phyloP scores from a whole-genome alignment of 2,329 filamentous ascomycete genomes.

The Bertia moriformis region DNA sequence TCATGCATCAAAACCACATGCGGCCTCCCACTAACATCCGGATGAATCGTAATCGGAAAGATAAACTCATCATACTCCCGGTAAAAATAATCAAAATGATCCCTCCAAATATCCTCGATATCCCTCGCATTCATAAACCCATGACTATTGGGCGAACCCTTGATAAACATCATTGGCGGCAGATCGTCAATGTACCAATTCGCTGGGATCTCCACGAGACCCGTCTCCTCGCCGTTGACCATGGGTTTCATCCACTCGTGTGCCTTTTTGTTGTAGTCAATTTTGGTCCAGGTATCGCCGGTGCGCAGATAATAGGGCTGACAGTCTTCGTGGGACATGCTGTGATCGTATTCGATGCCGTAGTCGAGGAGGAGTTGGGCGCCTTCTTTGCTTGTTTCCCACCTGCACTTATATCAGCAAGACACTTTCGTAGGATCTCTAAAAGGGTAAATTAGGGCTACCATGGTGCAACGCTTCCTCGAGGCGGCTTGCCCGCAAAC shows the following conservation, averaged over 20 bases:
- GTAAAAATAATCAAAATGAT: constrained; percentile 63
- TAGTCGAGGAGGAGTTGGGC: constrained; percentile 50
- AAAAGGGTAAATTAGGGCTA: background rate
- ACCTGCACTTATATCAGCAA: constrained; percentile 19
- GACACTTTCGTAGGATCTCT: background rate
- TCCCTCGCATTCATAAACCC: constrained; percentile 42
- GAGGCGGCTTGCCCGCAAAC: constrained; percentile 57
- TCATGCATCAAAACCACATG: constrained; percentile 65
- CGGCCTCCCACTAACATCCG: constrained; percentile 57
- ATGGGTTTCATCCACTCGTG: constrained; percentile 55
- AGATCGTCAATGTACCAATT: constrained; percentile 52
- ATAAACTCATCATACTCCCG: constrained; percentile 64
- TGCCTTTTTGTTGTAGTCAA: constrained; percentile 48
- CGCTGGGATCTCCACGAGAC: constrained; percentile 51
- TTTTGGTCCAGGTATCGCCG: constrained; percentile 53
- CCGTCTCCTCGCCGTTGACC: constrained; percentile 40
- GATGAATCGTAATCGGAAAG: constrained; percentile 66
- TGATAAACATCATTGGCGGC: constrained; percentile 62
- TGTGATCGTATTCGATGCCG: constrained; percentile 57
- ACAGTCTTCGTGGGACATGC: constrained; percentile 51
- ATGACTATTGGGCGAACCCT: constrained; percentile 48
- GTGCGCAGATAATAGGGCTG: constrained; percentile 49
- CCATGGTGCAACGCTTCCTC: constrained; percentile 61
- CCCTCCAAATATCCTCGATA: constrained; percentile 49
- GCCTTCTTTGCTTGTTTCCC: constrained; percentile 58